Base-by-base conservation (phyloP, 768 basidiomycete species). In the Leccinum imitatum region DNA sequence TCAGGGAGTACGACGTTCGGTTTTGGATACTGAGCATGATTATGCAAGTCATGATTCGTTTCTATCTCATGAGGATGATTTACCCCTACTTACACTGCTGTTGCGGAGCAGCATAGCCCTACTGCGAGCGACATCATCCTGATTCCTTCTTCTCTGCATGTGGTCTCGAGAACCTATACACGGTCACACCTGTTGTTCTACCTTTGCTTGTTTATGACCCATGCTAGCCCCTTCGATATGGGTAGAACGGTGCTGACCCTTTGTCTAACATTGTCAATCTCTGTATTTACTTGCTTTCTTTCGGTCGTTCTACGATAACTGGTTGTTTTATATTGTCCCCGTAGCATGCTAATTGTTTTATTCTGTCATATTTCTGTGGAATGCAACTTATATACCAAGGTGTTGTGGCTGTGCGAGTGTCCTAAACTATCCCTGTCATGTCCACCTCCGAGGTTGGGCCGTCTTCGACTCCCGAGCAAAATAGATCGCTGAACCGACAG, bases 401-500 rank as follows among this genome's bases (percentile, higher is more conserved):
- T 33, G 23, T 39, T n/a, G 61, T 68, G 68, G 66, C 67, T 66
- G 19, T 64, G 59, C 17, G 19, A 10, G 33, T 61, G 27, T 59
- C 50, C 15, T 3, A 25, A 50, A 23, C 56, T 8, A 19, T 53
- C 61, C 74, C 54, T 7, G 31, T 51, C 69, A 75, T 78, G 74
- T 71, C 77, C 13, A 68, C 68, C 8, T 65, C 76, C 3, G 61
- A 67, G 27, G 61, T 59, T 52, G 66, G 63, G 14, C 68, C 73
- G 17, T 70, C 71, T 4, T 67, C 74, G 11, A 66, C 73, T 1
- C 50, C 60, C 0, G 51, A 31, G 51, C 53, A 68, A 23, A 76
- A 78, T 63, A 83, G 81, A 25, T 93, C 91, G 17, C 78, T 93
- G 58, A 89, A 89, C 69, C 77, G 80, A 14, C 91, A 93, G 67